Evolutionary conservation across 2,329 filamentous ascomycete species (phyloP).

Genomic region (Pleomassaria siparia): DNA sequence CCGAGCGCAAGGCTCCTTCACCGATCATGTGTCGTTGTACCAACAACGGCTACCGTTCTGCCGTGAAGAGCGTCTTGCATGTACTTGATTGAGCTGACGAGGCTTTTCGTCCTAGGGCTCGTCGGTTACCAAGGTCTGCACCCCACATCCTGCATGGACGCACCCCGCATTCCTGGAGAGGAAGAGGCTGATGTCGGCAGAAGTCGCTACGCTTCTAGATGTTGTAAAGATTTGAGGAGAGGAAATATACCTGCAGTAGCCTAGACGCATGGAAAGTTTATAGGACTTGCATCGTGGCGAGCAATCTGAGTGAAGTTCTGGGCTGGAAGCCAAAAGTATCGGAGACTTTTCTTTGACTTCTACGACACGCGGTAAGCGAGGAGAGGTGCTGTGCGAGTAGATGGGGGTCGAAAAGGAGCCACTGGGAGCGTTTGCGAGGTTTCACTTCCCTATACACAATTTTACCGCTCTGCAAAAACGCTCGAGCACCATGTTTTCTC

Average conservation of each 20-base stretch:
- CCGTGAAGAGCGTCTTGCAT: slow-evolving; percentile 2
- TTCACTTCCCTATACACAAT: too few species aligned
- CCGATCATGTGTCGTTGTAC: neutral
- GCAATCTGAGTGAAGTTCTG: neutral
- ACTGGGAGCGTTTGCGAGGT: too few species aligned
- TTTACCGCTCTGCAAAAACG: too few species aligned
- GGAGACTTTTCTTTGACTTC: neutral
- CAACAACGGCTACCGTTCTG: neutral
- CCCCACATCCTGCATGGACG: slow-evolving; percentile 16
- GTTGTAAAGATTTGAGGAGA: neutral
- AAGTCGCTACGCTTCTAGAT: slow-evolving; percentile 2
- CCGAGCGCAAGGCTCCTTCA: neutral
- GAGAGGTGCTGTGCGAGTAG: too few species aligned
- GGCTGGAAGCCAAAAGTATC: neutral
- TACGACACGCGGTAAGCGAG: neutral
- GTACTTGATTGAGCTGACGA: slow-evolving; percentile 29
- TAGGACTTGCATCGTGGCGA: neutral
- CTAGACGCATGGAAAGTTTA: neutral
- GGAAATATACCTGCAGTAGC: neutral
- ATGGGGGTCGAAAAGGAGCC: too few species aligned
- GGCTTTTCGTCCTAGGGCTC: slow-evolving; percentile 13
- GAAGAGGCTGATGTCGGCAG: slow-evolving; percentile 6
- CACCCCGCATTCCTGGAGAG: slow-evolving; percentile 19
- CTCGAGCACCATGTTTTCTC: too few species aligned
- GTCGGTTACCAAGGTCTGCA: slow-evolving; percentile 15